A percentile compares a stretch with the other conserved stretches of the same genome.
These are phyloP conservation scores for Corchorus capsularis DNA, from an alignment of 345 rosid species.

Conservation along the genomic window DNA sequence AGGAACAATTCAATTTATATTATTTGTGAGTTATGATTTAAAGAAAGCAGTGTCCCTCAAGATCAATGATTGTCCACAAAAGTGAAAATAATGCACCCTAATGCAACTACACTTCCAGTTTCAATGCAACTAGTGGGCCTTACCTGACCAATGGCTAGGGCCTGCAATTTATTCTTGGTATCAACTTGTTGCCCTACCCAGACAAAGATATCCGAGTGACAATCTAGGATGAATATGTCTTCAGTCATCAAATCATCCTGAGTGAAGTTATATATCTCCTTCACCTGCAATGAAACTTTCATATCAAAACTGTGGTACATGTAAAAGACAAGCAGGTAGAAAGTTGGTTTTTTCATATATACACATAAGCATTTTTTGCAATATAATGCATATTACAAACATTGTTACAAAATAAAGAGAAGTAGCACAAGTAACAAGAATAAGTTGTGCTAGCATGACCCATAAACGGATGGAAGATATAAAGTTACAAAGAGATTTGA, in stretches of 20 bases:
- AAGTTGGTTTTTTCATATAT: background rate
- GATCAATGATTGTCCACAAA: background rate
- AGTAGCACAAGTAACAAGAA: background rate
- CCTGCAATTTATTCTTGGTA: constrained; percentile 63
- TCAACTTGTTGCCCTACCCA: constrained; percentile 98
- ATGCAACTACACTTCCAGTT: background rate
- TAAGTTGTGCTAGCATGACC: background rate
- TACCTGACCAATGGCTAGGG: constrained; percentile 89
- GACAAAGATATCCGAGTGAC: constrained; percentile 80
- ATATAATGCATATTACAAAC: background rate
- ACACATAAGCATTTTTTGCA: no score
- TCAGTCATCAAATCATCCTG: constrained; percentile 99
- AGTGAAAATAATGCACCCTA: background rate
- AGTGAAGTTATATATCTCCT: constrained; percentile 81
- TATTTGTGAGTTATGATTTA: background rate
- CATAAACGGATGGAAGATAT: background rate
- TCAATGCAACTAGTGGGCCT: background rate
- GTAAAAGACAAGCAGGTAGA: background rate
- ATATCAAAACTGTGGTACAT: constrained; percentile 8
- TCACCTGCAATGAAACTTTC: constrained; percentile 55
- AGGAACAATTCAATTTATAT: background rate
- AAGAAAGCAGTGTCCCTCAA: background rate
- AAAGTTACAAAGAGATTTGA: background rate
- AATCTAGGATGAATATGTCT: constrained; percentile 90
- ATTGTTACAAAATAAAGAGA: background rate